Evolutionary conservation across 352 stramenopile species (phyloP).

Genomic region (Thraustotheca clavata): DNA sequence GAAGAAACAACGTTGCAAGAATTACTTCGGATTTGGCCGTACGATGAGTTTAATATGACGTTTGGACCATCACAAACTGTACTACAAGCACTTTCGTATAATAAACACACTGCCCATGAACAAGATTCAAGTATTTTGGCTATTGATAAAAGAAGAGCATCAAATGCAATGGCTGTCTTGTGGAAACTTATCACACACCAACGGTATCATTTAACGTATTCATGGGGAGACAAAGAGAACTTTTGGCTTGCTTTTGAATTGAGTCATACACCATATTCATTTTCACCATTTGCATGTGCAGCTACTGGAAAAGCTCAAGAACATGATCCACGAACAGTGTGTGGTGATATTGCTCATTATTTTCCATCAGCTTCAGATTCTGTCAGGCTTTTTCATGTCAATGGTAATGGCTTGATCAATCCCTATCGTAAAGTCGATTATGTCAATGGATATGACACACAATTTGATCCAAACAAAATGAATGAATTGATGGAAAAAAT

Average conservation of each 20-base stretch:
- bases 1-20: constrained; percentile 27
- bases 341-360: constrained; percentile 39
- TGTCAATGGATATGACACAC: constrained; percentile 7
- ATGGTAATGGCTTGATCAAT: constrained; percentile 41
- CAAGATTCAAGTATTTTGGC: constrained; percentile 55
- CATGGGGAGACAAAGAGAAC: constrained; percentile 41
- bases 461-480: neutral
- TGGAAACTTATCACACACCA: constrained; percentile 33
- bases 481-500: neutral
- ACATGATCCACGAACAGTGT: constrained; percentile 31
- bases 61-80: constrained; percentile 33
- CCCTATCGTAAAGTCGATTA: constrained; percentile 23
- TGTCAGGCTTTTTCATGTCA: constrained; percentile 28
- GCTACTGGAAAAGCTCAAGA: constrained; percentile 3
- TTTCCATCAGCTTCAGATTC: constrained; percentile 27
- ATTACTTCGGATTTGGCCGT: constrained; percentile 38
- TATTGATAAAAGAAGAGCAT: constrained; percentile 31
- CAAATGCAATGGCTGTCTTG: constrained; percentile 37
- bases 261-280: constrained; percentile 42
- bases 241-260: constrained; percentile 50
- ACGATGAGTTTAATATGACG: constrained; percentile 31
- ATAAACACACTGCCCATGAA: constrained; percentile 34
- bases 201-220: constrained; percentile 38
- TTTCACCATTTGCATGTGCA: constrained; percentile 27
- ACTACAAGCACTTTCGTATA: constrained; percentile 32